These are phyloP conservation scores for Plasmodium inui DNA, from an alignment of 169 alveolate genomes.

Conservation along the genomic window DNA sequence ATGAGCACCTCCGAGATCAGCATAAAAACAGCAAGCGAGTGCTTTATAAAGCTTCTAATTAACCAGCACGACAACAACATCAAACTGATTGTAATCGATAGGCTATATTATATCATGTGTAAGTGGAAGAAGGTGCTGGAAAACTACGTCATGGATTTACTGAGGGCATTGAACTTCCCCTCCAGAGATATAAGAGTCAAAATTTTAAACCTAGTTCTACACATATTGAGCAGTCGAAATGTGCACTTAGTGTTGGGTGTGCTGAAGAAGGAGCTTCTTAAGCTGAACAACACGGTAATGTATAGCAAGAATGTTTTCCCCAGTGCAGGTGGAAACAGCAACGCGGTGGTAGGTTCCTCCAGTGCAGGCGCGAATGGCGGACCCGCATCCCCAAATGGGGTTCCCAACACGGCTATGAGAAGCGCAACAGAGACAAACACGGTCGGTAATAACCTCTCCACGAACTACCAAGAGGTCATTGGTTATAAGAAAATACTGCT, in stretches of 20 bases:
- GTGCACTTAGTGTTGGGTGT: conserved; percentile 77
- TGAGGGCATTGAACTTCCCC: conserved; percentile 87
- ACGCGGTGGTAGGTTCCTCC: background rate
- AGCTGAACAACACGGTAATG: conserved; percentile 52
- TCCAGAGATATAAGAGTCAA: conserved; percentile 87
- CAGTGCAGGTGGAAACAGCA: background rate
- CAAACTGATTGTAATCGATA: conserved; percentile 84
- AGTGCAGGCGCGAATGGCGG: background rate
- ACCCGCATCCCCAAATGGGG: background rate
- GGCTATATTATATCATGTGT: conserved; percentile 75
- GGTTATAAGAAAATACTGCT: conserved; percentile 78
- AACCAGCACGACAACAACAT: conserved; percentile 94
- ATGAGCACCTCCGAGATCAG: conserved; percentile 87
- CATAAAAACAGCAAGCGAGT: conserved; percentile 90
- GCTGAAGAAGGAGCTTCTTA: conserved; percentile 78
- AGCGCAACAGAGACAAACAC: background rate
- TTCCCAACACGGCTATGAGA: background rate
- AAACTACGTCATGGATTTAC: conserved; percentile 90
- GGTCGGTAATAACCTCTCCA: conserved; percentile 21
- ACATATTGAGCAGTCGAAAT: conserved; percentile 76
- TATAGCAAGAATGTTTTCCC: background rate
- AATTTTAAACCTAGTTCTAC: conserved; percentile 86
- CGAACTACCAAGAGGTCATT: conserved; percentile 70
- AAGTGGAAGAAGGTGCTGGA: conserved; percentile 88
- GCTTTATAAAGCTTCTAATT: conserved; percentile 89